Percentiles rank a stretch among this genome's conserved stretches.
phyloP scores from a whole-genome alignment of 331 rosid genomes.

The Erythrophleum ivorense region DNA sequence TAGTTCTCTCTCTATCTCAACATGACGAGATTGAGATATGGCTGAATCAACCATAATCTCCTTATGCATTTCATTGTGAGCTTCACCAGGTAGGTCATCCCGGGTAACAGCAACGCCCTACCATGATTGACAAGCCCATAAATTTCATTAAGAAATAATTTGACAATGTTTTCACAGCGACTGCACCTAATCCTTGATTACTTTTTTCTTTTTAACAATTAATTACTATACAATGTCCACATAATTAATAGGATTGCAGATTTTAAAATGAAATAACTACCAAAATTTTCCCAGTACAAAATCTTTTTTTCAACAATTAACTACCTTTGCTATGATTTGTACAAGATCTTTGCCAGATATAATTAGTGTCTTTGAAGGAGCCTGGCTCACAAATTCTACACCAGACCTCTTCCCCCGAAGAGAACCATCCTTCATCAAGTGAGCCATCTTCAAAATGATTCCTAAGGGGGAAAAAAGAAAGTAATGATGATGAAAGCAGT shows the following conservation, averaged over 20 bases:
- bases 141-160: slow-evolving; percentile 41
- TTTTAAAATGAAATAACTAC: slow-evolving; percentile 21
- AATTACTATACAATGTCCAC: slow-evolving; percentile 22
- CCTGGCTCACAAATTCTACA: slow-evolving; percentile 69
- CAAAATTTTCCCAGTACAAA: neutral
- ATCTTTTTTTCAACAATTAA: neutral
- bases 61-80: slow-evolving; percentile 58
- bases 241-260: slow-evolving; percentile 24
- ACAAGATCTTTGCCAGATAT: slow-evolving; percentile 83
- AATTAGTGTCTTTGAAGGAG: slow-evolving; percentile 68
- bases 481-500: slow-evolving; percentile 31
- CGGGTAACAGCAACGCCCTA: slow-evolving; percentile 72
- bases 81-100: slow-evolving; percentile 61
- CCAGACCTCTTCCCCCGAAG: slow-evolving; percentile 66
- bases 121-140: slow-evolving; percentile 42
- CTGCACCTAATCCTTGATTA: slow-evolving; percentile 19
- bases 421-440: slow-evolving; percentile 72
- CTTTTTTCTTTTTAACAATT: neutral
- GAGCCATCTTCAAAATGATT: slow-evolving; percentile 88
- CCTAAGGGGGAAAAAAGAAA: slow-evolving; percentile 54
- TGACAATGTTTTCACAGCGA: slow-evolving; percentile 32
- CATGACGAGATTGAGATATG: slow-evolving; percentile 76
- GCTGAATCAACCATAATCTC: slow-evolving; percentile 86
- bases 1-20: slow-evolving; percentile 84
- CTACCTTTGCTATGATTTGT: slow-evolving; percentile 91